A percentile compares a stretch with the other conserved stretches of the same genome.
Conservation (phyloP, 2,329 filamentous ascomycete genomes). For the Penicillium sp. region DNA sequence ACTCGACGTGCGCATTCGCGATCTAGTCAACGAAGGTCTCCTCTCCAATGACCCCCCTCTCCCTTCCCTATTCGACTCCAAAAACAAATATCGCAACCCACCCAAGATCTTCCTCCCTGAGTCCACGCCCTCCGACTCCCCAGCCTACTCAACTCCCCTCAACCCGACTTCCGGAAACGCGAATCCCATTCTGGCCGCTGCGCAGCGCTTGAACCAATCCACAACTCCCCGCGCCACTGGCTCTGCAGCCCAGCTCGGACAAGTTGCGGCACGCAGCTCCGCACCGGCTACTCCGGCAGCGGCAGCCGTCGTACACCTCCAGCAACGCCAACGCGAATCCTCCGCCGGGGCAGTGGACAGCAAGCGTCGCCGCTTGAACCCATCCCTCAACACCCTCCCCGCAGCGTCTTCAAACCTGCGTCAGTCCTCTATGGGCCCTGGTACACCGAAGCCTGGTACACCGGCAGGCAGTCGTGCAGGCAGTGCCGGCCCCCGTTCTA, state of each 20-base stretch:
- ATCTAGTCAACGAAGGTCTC: constrained; percentile 58
- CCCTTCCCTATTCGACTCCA: constrained; percentile 56
- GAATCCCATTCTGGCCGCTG: constrained; percentile 51
- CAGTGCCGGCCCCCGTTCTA: constrained; percentile 54
- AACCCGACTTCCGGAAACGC: constrained; percentile 56
- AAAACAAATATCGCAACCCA: constrained; percentile 42
- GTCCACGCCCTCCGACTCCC: constrained; percentile 42
- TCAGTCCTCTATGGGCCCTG: constrained; percentile 60
- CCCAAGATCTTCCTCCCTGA: constrained; percentile 52
- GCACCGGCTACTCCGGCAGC: constrained; percentile 46
- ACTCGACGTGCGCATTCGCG: constrained; percentile 60
- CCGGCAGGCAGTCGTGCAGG: constrained; percentile 54
- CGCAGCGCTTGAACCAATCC: constrained; percentile 48
- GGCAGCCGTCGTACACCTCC: constrained; percentile 37
- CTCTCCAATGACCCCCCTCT: constrained; percentile 58
- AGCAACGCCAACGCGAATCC: constrained; percentile 53
- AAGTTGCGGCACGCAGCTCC: constrained; percentile 39
- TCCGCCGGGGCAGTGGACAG: constrained; percentile 54
- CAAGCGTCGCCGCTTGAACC: constrained; percentile 59
- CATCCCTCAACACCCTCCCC: constrained; percentile 53
- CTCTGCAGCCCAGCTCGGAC: constrained; percentile 42
- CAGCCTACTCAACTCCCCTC: constrained; percentile 47
- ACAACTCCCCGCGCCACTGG: constrained; percentile 24
- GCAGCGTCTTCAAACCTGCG: constrained; percentile 55
- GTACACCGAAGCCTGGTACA: constrained; percentile 61